A percentile compares a stretch with the other conserved stretches of the same genome.
Conservation (phyloP, 2,329 filamentous ascomycete species). For the Grosmannia clavigera region DNA sequence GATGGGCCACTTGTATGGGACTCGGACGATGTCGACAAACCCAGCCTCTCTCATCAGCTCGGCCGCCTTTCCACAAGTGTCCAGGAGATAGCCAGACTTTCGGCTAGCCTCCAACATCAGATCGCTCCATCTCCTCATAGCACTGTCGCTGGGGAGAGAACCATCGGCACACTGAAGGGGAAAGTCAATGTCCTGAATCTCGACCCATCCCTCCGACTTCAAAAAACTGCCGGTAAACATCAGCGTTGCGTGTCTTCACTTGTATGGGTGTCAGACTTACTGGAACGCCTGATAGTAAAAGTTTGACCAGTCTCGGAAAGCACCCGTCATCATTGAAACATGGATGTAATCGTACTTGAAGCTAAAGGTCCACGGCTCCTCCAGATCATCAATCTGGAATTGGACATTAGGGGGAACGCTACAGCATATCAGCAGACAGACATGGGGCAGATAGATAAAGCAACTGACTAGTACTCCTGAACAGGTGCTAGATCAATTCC, state of each 20-base stretch:
- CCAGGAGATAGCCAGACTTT: conserved; percentile 16
- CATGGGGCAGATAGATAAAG: background rate
- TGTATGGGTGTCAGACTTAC: conserved; percentile 2
- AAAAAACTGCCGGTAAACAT: conserved; percentile 11
- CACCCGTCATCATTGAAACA: conserved; percentile 17
- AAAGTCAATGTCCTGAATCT: conserved; percentile 20
- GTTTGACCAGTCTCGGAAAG: conserved; percentile 16
- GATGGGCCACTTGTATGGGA: conserved; percentile 23
- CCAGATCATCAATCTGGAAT: conserved; percentile 18
- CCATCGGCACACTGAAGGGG: conserved; percentile 19
- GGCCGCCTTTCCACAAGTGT: conserved; percentile 17
- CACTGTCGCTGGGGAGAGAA: conserved; percentile 14
- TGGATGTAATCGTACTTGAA: conserved; percentile 18
- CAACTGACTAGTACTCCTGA: conserved; percentile 15
- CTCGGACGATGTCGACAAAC: conserved; percentile 21
- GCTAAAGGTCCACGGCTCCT: conserved; percentile 17
- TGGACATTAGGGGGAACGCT: conserved; percentile 15
- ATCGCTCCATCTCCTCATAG: conserved; percentile 17
- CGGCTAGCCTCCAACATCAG: conserved; percentile 19
- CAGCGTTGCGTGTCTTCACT: background rate
- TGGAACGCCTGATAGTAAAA: conserved; percentile 15
- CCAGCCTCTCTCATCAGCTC: conserved; percentile 20
- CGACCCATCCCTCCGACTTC: conserved; percentile 14
- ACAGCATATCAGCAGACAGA: background rate
- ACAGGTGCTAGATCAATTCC: conserved; percentile 17